These are phyloP conservation scores for Mimosa pudica DNA, from an alignment of 306 rosid genomes.

Conservation along the genomic window DNA sequence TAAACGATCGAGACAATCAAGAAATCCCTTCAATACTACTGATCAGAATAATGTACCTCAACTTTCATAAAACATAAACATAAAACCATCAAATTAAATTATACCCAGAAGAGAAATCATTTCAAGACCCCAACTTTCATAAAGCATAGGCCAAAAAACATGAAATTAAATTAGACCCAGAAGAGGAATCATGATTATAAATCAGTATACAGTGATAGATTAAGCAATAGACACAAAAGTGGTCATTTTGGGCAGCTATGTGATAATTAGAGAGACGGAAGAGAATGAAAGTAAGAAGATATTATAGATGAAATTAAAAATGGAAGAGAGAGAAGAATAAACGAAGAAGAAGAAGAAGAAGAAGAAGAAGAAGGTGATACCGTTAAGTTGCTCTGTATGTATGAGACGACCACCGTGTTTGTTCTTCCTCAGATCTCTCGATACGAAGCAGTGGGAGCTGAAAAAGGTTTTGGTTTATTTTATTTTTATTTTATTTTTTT, in stretches of 20 bases:
- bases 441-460: neutral
- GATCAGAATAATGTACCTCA: no score
- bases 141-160: neutral
- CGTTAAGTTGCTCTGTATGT: neutral
- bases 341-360: neutral
- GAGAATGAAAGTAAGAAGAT: neutral
- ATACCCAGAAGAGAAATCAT: neutral
- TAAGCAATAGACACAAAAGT: neutral
- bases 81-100: neutral
- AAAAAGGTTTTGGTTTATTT: neutral
- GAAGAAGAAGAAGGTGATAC: neutral
- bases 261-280: neutral
- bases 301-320: neutral
- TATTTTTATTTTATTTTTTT: no score
- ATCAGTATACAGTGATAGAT: neutral
- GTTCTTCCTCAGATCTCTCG: conserved; percentile 7
- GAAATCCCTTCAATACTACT: neutral
- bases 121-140: neutral
- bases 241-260: neutral
- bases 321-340: no score
- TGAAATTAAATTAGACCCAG: neutral
- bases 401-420: neutral
- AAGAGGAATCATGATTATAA: neutral
- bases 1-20: neutral
- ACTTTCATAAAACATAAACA: neutral